phyloP scores from a whole-genome alignment of 495 filamentous ascomycete genomes.

The Extremus antarcticus region DNA sequence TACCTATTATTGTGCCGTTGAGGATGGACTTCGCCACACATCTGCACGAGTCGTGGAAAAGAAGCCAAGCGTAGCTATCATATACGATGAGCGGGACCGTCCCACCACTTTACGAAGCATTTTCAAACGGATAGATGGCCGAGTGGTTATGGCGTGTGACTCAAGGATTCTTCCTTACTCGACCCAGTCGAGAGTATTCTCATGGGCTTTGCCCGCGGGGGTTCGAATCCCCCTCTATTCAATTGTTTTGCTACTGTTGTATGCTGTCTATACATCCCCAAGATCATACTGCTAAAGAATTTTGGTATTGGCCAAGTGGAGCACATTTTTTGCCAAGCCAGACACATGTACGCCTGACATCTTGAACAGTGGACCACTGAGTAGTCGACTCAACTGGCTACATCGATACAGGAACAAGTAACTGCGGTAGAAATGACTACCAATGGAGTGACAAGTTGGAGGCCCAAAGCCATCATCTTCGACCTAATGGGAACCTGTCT shows the following conservation, averaged over 20 bases:
- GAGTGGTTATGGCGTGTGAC: constrained; percentile 27
- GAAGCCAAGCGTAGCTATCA: neutral
- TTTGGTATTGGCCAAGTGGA: too few relatives aligned
- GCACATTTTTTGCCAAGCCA: too few relatives aligned
- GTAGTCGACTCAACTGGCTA: too few relatives aligned
- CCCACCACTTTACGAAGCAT: neutral
- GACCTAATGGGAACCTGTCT: neutral
- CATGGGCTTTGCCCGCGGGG: constrained; percentile 23
- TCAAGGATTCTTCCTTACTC: constrained; percentile 20
- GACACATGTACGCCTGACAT: too few relatives aligned
- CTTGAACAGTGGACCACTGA: too few relatives aligned
- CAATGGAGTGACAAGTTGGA: neutral
- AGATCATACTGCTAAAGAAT: too few relatives aligned
- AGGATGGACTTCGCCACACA: too few relatives aligned
- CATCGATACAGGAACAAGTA: too few relatives aligned
- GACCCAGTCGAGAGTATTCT: constrained; percentile 18
- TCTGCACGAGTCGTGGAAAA: too few relatives aligned
- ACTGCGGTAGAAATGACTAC: neutral
- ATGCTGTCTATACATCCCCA: too few relatives aligned
- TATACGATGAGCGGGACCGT: neutral
- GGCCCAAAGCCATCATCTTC: neutral
- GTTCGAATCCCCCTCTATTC: constrained; percentile 23
- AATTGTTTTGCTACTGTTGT: too few relatives aligned
- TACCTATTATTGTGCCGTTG: too few relatives aligned
- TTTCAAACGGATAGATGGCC: constrained; percentile 9